Conservation (phyloP, 1,284 basidiomycete species). For the Pascua guehoae region DNA sequence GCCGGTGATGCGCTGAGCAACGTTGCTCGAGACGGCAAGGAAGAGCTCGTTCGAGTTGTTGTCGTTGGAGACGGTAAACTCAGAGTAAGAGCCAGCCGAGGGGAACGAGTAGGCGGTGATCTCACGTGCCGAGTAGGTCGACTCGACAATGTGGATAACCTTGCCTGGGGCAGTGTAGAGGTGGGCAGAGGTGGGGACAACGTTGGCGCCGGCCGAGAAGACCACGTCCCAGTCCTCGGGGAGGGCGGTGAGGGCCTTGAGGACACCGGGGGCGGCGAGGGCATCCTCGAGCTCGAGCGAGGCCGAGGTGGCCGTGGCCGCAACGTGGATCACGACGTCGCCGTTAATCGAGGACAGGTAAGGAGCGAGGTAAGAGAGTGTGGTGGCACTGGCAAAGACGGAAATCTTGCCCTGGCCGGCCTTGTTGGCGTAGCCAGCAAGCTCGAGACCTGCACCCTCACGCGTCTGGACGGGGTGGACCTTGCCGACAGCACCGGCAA, state of each 20-base stretch:
- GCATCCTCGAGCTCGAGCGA: constrained; percentile 63
- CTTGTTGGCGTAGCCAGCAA: constrained; percentile 64
- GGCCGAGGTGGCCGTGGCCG: constrained; percentile 61
- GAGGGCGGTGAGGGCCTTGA: constrained; percentile 59
- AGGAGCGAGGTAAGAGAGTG: constrained; percentile 68
- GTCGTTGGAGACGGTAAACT: constrained; percentile 28
- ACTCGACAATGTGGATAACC: constrained; percentile 47
- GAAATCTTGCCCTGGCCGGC: constrained; percentile 54
- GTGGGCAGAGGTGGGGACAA: constrained; percentile 62
- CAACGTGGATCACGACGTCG: constrained; percentile 72
- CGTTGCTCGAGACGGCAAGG: constrained; percentile 36
- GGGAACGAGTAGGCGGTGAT: constrained; percentile 41
- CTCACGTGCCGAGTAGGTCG: constrained; percentile 43
- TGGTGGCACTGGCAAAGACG: constrained; percentile 48
- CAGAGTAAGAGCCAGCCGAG: constrained; percentile 21
- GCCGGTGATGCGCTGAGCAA: constrained; percentile 29
- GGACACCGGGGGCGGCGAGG: constrained; percentile 53
- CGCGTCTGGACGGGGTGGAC: constrained; percentile 77
- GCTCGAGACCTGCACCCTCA: constrained; percentile 74
- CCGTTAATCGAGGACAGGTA: constrained; percentile 63
- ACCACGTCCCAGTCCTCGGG: constrained; percentile 68
- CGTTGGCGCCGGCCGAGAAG: constrained; percentile 74
- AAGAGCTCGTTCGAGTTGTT: constrained; percentile 24
- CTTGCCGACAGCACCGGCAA: constrained; percentile 37
- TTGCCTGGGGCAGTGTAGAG: constrained; percentile 35